A percentile compares a stretch with the other conserved stretches of the same genome.
phyloP scores from a whole-genome alignment of 2,329 filamentous ascomycete species.

The Penicillium sp. region DNA sequence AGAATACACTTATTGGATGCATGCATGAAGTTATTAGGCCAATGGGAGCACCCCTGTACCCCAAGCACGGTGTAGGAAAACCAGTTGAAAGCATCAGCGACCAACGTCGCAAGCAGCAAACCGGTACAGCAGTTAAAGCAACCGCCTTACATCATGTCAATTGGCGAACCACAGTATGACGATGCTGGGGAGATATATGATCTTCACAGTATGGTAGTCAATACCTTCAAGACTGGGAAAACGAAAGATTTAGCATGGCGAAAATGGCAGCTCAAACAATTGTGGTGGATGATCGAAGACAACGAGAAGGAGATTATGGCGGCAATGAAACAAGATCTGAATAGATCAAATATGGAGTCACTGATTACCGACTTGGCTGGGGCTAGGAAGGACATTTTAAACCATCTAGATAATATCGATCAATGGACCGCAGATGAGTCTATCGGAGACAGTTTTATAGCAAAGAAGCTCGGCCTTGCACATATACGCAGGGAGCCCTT shows the following conservation, averaged over 20 bases:
- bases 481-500: conserved; percentile 41
- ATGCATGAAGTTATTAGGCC: no score
- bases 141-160: background rate
- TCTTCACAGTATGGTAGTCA: background rate
- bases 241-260: conserved; percentile 39
- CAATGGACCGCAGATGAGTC: conserved; percentile 37
- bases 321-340: conserved; percentile 33
- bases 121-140: no score
- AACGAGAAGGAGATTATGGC: conserved; percentile 32
- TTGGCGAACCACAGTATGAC: background rate
- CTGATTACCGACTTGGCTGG: conserved; percentile 27
- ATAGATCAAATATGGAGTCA: conserved; percentile 33
- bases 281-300: conserved; percentile 42
- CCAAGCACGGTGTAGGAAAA: no score
- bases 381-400: conserved; percentile 34
- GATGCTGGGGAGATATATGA: background rate
- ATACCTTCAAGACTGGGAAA: conserved; percentile 26
- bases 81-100: no score
- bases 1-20: no score
- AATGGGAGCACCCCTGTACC: no score
- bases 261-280: conserved; percentile 41
- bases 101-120: no score
- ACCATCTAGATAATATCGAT: conserved; percentile 37
- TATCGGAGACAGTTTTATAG: conserved; percentile 23
- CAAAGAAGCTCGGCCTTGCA: conserved; percentile 27